Conservation (phyloP, 2,329 filamentous ascomycete species). For the Fusarium sp. region DNA sequence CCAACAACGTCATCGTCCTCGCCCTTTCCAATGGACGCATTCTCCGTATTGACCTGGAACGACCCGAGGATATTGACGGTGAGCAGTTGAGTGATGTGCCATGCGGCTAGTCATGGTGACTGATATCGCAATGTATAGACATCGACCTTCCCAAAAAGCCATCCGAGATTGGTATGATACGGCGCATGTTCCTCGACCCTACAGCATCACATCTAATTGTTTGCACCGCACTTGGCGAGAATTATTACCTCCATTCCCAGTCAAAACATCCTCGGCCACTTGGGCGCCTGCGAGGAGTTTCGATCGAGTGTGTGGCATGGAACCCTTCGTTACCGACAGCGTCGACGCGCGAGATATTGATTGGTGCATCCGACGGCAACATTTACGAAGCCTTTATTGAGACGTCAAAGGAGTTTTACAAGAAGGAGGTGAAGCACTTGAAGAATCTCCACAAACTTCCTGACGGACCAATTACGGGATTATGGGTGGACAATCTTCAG, state of each 20-base stretch:
- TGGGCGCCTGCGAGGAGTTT: conserved; percentile 82
- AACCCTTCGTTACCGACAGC: conserved; percentile 92
- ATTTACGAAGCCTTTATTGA: conserved; percentile 97
- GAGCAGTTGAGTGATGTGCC: conserved; percentile 28
- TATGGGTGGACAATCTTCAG: conserved; percentile 81
- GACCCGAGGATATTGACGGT: conserved; percentile 94
- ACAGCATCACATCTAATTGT: conserved; percentile 94
- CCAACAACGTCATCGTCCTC: conserved; percentile 94
- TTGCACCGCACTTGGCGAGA: conserved; percentile 90
- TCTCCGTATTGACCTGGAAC: conserved; percentile 91
- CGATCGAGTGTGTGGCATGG: conserved; percentile 92
- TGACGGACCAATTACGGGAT: conserved; percentile 82
- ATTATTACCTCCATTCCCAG: conserved; percentile 97
- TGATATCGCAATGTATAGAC: conserved; percentile 62
- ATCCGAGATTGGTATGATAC: conserved; percentile 89
- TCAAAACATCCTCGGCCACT: conserved; percentile 86
- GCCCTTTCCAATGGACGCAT: conserved; percentile 93
- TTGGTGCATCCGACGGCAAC: conserved; percentile 92
- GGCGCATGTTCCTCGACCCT: conserved; percentile 95
- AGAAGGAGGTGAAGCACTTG: conserved; percentile 91
- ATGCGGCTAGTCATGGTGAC: neutral
- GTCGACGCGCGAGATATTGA: conserved; percentile 90
- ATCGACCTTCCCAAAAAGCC: conserved; percentile 96
- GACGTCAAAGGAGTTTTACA: conserved; percentile 92
- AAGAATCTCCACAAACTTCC: conserved; percentile 83